These are phyloP conservation scores for Xylariaceae sp. DNA, from an alignment of 2,329 filamentous ascomycete genomes.

Conservation along the genomic window DNA sequence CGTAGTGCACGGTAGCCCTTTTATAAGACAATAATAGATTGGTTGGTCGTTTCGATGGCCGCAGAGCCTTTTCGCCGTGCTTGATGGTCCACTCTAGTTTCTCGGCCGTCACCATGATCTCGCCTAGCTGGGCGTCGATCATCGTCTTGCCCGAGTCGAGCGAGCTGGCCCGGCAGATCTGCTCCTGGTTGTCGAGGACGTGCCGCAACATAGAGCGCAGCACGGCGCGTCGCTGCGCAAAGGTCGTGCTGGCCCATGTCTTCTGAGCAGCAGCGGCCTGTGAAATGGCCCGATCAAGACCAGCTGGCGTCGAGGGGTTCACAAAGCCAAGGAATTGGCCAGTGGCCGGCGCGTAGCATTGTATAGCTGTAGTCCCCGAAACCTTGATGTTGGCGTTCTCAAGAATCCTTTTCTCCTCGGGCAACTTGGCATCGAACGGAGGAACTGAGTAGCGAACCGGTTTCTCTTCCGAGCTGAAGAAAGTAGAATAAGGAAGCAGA, in stretches of 20 bases:
- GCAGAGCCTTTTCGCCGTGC: conserved; percentile 80
- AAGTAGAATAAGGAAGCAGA: conserved; percentile 24
- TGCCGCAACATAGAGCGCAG: conserved; percentile 76
- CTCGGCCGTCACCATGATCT: conserved; percentile 90
- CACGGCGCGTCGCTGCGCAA: conserved; percentile 71
- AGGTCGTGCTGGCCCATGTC: conserved; percentile 73
- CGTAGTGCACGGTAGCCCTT: conserved; percentile 82
- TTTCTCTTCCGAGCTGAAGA: conserved; percentile 30
- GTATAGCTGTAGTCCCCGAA: conserved; percentile 63
- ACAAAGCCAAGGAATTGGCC: conserved; percentile 76
- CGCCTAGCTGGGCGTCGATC: conserved; percentile 88
- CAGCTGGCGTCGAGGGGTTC: conserved; percentile 69
- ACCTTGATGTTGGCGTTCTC: conserved; percentile 60
- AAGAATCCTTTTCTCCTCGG: conserved; percentile 54
- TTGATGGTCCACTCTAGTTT: conserved; percentile 92
- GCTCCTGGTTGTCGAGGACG: conserved; percentile 82
- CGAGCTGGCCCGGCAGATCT: conserved; percentile 79
- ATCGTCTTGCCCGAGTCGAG: conserved; percentile 95
- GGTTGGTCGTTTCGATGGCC: conserved; percentile 69
- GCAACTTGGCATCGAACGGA: conserved; percentile 50
- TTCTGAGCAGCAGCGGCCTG: conserved; percentile 70
- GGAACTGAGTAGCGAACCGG: conserved; percentile 58
- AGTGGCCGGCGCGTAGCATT: conserved; percentile 87
- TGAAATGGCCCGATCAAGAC: conserved; percentile 74
- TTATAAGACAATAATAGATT: conserved; percentile 96